Evolutionary conservation across 768 basidiomycete genomes (phyloP), one percentile per base, ranked within the genome.

Genomic region (Mycena vitilis): DNA sequence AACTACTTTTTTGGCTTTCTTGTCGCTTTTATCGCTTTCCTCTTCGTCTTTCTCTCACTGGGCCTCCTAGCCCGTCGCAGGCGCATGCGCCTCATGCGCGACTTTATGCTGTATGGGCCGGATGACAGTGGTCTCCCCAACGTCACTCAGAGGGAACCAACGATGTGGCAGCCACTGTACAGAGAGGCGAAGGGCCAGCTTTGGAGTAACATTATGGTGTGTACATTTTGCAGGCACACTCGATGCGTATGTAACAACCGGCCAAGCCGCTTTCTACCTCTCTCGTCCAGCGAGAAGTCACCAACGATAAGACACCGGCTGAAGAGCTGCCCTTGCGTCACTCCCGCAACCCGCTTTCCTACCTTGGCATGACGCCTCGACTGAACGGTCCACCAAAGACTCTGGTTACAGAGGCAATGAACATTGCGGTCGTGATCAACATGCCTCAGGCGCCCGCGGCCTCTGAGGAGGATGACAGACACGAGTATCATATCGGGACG

Each of bases 1-100:
- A 69, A 64, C 51, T 69, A 69, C 45, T 67, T 69, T 49, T 69
- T 65, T 20, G 68, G 68, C 30, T 69, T 69, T 23, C 60, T 69
- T 22, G 48, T 69, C 49, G 61, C 61, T 12, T 68, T 70, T 20
- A 64, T 62, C n/a, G 63, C 71, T 0, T 65, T 68, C 42, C 52
- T 68, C 15, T 63, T 65, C 37, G 52, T 72, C 9, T 65, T 72
- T 34, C 51, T 69, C 4, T 65, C 67, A 4, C 67, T 72, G 12
- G 71, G 71, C 5, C 25, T 64, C 11, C 37, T 69, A 45, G 71
- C 64, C 13, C 63, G 71, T 8, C 63, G 71, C 23, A 30, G 71
- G 11, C 63, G 71, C 20, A 37, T 63, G 53, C 67, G 67, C 15
- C 34, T 66, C 18, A 58, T 65, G 49, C 67, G 25, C 6, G 67